Conservation (phyloP, 1,284 basidiomycete genomes). For the Leccinum pachyderme region DNA sequence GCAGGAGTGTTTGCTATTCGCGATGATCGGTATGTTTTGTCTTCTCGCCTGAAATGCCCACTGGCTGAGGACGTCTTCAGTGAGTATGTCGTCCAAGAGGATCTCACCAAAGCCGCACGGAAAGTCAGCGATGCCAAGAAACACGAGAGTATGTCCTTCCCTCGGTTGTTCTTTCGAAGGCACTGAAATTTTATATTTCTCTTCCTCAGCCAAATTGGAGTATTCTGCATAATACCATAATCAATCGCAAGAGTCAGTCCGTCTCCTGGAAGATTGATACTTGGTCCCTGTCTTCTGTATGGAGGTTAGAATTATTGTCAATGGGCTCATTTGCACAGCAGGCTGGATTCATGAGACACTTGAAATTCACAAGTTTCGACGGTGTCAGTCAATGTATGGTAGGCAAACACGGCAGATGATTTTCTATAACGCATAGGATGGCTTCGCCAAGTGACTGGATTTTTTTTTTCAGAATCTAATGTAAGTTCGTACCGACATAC, state of each 20-base stretch:
- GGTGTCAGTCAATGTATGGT: too few relatives aligned
- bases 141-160: slow-evolving; percentile 73
- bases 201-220: slow-evolving; percentile 54
- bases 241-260: not conserved
- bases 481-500: too few relatives aligned
- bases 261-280: not conserved
- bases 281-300: not conserved
- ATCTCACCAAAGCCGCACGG: slow-evolving; percentile 96
- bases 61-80: slow-evolving; percentile 38
- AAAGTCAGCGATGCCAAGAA: slow-evolving; percentile 97
- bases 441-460: too few relatives aligned
- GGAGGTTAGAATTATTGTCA: not conserved
- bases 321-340: not conserved
- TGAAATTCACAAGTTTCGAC: too few relatives aligned
- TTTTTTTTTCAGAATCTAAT: too few relatives aligned
- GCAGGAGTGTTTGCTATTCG: slow-evolving; percentile 99
- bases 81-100: slow-evolving; percentile 91
- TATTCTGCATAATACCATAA: slow-evolving; percentile 44
- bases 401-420: too few relatives aligned
- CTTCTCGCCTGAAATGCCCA: not conserved
- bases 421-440: too few relatives aligned
- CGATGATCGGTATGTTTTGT: slow-evolving; percentile 73
- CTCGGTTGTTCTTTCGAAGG: not conserved
- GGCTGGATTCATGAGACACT: not conserved
- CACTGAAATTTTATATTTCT: slow-evolving; percentile 4